Percentiles rank a stretch among this genome's conserved stretches.
Evolutionary conservation across 2,329 filamentous ascomycete genomes (phyloP).

Genomic region (Xylariaceae sp.): DNA sequence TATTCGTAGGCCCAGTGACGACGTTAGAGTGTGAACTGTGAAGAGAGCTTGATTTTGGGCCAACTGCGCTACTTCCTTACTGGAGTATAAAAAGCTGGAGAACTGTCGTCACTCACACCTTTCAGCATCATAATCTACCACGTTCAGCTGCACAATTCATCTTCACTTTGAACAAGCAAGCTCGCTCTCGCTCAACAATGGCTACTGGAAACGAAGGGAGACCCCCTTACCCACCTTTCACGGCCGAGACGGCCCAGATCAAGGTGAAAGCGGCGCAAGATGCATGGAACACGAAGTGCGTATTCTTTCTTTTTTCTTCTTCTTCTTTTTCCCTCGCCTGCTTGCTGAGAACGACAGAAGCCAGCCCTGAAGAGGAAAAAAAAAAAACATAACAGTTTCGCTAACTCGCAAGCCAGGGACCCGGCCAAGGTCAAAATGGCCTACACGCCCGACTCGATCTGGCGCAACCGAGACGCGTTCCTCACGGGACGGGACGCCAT

Average conservation of each 20-base stretch:
- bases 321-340: no score
- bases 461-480: conserved; percentile 79
- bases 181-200: conserved; percentile 23
- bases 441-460: conserved; percentile 78
- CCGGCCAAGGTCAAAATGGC: conserved; percentile 69
- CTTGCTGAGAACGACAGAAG: no score
- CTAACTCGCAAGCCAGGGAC: conserved; percentile 52
- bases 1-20: no score
- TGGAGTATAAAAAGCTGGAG: no score
- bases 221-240: conserved; percentile 74
- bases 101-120: no score
- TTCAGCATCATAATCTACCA: not conserved
- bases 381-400: not conserved
- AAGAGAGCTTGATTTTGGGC: no score
- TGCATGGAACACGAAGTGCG: conserved; percentile 78
- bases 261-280: conserved; percentile 88
- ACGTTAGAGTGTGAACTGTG: no score
- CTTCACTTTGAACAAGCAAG: not conserved
- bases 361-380: no score
- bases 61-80: no score
- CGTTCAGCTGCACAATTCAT: not conserved
- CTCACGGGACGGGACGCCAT: conserved; percentile 72
- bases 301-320: not conserved
- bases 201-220: conserved; percentile 32
- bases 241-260: conserved; percentile 67